These are phyloP conservation scores for Spinacia oleracea DNA, from an alignment of 179 eudicot genomes.

Conservation along the genomic window DNA sequence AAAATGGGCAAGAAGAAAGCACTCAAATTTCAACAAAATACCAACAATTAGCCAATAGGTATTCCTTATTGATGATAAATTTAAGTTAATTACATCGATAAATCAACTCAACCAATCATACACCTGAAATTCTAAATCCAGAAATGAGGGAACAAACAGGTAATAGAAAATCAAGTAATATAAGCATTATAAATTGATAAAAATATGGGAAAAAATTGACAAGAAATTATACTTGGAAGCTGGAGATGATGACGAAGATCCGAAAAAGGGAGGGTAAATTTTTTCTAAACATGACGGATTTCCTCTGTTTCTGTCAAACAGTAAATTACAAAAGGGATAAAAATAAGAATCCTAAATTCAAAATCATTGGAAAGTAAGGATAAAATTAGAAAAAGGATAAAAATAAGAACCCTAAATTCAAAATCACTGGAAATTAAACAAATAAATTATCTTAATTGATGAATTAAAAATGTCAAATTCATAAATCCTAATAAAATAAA, in stretches of 20 bases:
- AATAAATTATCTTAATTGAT: no score
- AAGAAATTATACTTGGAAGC: slow-evolving; percentile 35
- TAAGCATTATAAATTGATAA: neutral
- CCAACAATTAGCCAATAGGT: slow-evolving; percentile 5
- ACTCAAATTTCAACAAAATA: neutral
- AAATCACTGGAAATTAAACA: no score
- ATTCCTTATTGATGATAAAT: neutral
- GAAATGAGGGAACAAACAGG: neutral
- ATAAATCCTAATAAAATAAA: no score
- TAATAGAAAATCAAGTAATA: neutral
- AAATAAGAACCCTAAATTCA: no score
- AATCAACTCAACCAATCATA: neutral
- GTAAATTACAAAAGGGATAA: no score
- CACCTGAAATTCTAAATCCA: neutral
- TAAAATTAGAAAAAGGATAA: no score
- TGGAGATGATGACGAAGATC: slow-evolving; percentile 44
- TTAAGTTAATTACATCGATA: neutral
- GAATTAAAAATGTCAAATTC: no score
- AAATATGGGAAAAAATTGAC: neutral
- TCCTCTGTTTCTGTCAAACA: neutral
- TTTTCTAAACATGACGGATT: slow-evolving; percentile 51
- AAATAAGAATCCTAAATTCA: no score
- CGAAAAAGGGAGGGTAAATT: slow-evolving; percentile 54
- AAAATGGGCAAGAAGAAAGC: slow-evolving; percentile 16
- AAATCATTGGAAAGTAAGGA: no score